Conservation (phyloP, 345 rosid species). For the Sonneratia alba region DNA sequence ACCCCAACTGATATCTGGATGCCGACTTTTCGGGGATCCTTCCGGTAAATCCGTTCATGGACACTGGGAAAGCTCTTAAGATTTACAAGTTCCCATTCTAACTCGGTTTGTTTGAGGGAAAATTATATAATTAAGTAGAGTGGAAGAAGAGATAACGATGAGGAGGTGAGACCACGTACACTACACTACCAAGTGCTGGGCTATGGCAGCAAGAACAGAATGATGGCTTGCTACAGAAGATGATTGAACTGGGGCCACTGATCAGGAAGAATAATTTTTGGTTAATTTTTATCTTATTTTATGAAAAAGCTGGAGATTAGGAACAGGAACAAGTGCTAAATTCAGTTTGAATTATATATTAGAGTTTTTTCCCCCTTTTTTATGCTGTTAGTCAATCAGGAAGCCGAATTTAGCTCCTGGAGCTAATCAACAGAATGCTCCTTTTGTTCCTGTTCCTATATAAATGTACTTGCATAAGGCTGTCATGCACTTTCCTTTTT, state of each 20-base stretch:
- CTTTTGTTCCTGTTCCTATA: constrained; percentile 2
- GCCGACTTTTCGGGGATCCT: constrained; percentile 66
- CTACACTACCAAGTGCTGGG: background rate
- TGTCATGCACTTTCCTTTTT: background rate
- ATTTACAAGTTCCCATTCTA: background rate
- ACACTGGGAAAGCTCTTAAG: background rate
- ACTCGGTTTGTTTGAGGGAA: background rate
- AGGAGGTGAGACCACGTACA: background rate
- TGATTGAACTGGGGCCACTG: background rate
- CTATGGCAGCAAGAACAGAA: background rate
- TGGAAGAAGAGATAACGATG: background rate
- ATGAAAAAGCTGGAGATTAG: constrained; percentile 11
- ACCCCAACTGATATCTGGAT: constrained; percentile 59
- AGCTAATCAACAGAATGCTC: background rate
- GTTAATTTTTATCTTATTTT: background rate
- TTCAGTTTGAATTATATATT: constrained; percentile 13
- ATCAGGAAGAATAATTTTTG: background rate
- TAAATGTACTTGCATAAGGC: background rate
- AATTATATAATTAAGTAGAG: background rate
- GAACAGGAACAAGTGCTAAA: constrained; percentile 53
- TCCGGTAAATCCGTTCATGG: constrained; percentile 19
- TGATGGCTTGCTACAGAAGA: background rate
- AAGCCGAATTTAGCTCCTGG: constrained; percentile 7
- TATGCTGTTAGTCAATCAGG: background rate
- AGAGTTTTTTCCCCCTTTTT: constrained; percentile 1